These are phyloP conservation scores for Pleurozium schreberi DNA, from an alignment of 225 moss, liverwort and hornwort species.

Conservation along the genomic window DNA sequence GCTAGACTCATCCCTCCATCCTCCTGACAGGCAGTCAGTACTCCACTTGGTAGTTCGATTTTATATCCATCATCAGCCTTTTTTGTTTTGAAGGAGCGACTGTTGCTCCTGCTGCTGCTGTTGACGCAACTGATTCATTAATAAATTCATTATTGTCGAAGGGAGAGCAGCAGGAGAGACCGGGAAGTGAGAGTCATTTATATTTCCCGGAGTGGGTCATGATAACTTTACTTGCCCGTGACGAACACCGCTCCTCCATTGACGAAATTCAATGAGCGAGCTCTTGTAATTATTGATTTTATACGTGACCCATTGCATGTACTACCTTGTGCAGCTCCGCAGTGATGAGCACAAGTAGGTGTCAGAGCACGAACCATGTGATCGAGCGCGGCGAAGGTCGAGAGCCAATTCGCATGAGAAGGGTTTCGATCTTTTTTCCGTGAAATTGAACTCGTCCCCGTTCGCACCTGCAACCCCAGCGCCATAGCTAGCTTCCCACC, in stretches of 20 bases:
- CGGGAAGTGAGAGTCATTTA: not conserved
- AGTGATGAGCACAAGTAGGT: slow-evolving; percentile 3
- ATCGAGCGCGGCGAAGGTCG: not conserved
- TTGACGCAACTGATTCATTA: not conserved
- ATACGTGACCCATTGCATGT: not conserved
- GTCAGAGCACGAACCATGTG: slow-evolving; percentile 7
- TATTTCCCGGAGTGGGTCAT: not conserved
- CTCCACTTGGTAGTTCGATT: not conserved
- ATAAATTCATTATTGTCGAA: not conserved
- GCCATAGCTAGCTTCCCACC: not conserved
- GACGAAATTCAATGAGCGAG: not conserved
- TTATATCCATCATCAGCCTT: not conserved
- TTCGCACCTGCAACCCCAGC: not conserved
- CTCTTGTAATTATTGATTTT: not conserved
- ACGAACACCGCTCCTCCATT: not conserved
- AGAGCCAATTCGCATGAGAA: not conserved
- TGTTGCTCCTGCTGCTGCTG: not conserved
- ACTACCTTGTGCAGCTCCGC: not conserved
- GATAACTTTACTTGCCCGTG: not conserved
- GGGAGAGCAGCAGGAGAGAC: not conserved
- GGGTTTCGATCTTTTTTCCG: not conserved
- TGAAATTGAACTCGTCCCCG: not conserved
- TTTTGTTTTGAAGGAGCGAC: not conserved
- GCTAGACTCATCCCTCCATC: not conserved
- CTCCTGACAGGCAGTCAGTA: not conserved